Conservation (phyloP, 352 stramenopile species). For the Aphanomyces cochlioides region DNA sequence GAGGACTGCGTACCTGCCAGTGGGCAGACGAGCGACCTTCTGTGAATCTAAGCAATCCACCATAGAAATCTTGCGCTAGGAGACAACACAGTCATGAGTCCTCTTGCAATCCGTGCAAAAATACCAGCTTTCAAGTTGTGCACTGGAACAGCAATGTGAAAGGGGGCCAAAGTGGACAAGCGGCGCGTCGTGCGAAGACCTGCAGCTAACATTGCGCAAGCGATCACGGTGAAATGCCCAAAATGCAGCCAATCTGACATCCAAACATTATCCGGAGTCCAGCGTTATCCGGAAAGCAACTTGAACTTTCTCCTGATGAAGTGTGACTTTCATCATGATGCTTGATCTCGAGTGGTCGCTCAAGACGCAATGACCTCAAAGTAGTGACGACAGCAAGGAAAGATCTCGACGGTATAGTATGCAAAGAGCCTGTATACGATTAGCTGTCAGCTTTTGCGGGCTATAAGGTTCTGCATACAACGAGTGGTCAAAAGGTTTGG, state of each 20-base stretch:
- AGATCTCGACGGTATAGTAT: too few relatives aligned
- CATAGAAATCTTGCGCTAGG: slow-evolving; percentile 91
- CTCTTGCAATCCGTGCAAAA: background rate
- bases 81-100: background rate
- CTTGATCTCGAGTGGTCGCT: too few relatives aligned
- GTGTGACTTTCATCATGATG: too few relatives aligned
- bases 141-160: slow-evolving; percentile 93
- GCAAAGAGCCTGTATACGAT: too few relatives aligned
- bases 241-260: background rate
- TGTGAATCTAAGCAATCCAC: slow-evolving; percentile 83
- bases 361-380: too few relatives aligned
- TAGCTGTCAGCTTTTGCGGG: too few relatives aligned
- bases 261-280: background rate
- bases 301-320: background rate
- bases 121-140: slow-evolving; percentile 84
- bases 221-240: background rate
- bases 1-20: slow-evolving; percentile 74
- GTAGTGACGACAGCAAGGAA: too few relatives aligned
- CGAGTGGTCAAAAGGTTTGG: too few relatives aligned
- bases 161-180: slow-evolving; percentile 41
- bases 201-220: background rate
- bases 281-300: slow-evolving; percentile 6
- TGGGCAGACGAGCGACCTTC: slow-evolving; percentile 89
- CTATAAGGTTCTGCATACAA: too few relatives aligned
- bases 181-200: background rate